Base-by-base conservation (phyloP, 2,329 filamentous ascomycete genomes). In the Ploettnerulaceae sp. region DNA sequence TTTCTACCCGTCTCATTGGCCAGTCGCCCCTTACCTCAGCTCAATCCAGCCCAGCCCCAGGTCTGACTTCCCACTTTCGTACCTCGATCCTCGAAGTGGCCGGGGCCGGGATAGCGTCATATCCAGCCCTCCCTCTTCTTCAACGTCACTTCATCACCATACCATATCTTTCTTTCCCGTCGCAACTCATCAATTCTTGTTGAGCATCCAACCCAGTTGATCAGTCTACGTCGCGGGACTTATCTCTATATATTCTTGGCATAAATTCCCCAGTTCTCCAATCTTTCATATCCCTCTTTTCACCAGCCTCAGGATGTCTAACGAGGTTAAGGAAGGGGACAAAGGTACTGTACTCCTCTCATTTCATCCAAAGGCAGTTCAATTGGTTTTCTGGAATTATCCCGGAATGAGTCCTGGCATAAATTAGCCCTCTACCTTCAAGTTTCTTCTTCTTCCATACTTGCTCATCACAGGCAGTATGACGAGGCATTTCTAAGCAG, bases 291-390 rank as follows among this genome's bases (percentile, higher is more conserved):
- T 44, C 51, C 40, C 51, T 48, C 17, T 21, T 45, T 21, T 33
- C 29, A 73, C 35, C 47, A 42, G 49, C 42, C n/a, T 31, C 39
- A 37, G 20, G 17, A 74, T 75, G 72, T 62, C 70, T 48, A 67
- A 71, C 47, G 63, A 70, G 48, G 64, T 72, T 56, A 68, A 76
- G 62, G 68, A 74, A 61, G 74, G 73, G 51, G 71, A 73, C 57
- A 66, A 73, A 67, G 71, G 71, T 72, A 66, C 49, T 67, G 39
- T 40, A 28, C 37, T 24, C 37, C 9, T 45, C 45, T 39, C 18
- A 7, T 42, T 32, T 21, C 8, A 9, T 22, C 8, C 25, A 15
- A n/a, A 21, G 22, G 11, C 8, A 8, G n/a, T 11, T 35, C 39
- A 44, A 44, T 44, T 44, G 32, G 15, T 15, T 14, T 42, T 22